These are phyloP conservation scores for Ceratocystis albifundus DNA, from an alignment of 2,329 filamentous ascomycete genomes.

Conservation along the genomic window DNA sequence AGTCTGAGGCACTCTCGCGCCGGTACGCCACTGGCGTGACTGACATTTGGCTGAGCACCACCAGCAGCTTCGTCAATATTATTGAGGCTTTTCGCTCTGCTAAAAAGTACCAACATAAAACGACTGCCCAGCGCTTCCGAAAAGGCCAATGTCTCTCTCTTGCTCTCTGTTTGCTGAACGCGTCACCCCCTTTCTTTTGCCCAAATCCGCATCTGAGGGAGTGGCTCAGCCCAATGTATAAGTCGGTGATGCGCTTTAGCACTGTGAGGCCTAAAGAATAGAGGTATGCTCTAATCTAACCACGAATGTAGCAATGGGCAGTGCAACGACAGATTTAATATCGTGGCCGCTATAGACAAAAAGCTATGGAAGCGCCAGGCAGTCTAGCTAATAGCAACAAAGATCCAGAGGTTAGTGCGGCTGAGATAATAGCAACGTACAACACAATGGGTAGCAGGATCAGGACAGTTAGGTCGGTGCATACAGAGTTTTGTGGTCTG, in stretches of 20 bases:
- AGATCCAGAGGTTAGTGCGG: no score
- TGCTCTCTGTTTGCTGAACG: neutral
- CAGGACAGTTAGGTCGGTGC: neutral
- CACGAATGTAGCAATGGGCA: neutral
- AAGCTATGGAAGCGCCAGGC: no score
- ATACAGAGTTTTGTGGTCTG: neutral
- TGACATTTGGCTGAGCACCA: neutral
- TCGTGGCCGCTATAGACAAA: no score
- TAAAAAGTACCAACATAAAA: neutral
- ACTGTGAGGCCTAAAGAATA: neutral
- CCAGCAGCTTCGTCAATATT: neutral
- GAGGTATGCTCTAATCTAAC: neutral
- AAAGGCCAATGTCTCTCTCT: neutral
- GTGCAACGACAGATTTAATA: no score
- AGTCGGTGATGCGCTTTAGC: neutral
- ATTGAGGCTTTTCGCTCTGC: neutral
- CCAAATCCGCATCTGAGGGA: neutral
- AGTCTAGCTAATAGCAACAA: no score
- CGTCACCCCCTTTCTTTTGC: neutral
- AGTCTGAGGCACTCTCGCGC: neutral
- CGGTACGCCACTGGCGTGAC: neutral
- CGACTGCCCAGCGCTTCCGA: neutral
- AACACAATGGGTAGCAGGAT: conserved; percentile 3
- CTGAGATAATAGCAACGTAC: neutral
- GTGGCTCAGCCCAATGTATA: neutral